These are phyloP conservation scores for Nigrospora oryzae DNA, from an alignment of 2,329 filamentous ascomycete genomes.

Conservation along the genomic window DNA sequence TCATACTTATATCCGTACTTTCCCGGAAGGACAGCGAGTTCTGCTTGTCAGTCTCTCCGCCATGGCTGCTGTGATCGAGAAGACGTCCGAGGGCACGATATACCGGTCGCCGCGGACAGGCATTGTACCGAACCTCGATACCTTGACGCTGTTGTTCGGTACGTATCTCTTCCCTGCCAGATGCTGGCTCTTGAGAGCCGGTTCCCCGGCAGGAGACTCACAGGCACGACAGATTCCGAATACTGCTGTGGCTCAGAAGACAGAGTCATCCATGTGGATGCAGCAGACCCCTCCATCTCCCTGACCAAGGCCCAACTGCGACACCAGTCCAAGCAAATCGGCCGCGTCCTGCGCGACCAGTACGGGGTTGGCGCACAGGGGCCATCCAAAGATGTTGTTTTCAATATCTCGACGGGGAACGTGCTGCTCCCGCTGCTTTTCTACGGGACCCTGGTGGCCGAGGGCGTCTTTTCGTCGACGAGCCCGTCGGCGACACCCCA, in stretches of 20 bases:
- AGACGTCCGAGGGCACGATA: conserved; percentile 23
- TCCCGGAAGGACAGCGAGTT: no score
- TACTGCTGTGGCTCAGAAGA: conserved; percentile 29
- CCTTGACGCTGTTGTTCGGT: conserved; percentile 36
- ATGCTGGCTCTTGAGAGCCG: no score
- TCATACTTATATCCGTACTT: no score
- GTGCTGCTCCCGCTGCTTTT: conserved; percentile 16
- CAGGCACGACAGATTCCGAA: conserved; percentile 23
- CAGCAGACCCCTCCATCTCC: conserved; percentile 40
- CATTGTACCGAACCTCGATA: conserved; percentile 28
- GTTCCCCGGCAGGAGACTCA: background rate
- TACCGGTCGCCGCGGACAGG: conserved; percentile 24
- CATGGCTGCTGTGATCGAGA: conserved; percentile 20
- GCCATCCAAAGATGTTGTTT: conserved; percentile 13
- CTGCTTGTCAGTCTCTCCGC: background rate
- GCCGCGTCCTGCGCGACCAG: conserved; percentile 40
- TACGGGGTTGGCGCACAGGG: conserved; percentile 13
- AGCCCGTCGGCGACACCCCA: conserved; percentile 12
- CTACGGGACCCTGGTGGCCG: conserved; percentile 13
- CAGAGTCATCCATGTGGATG: conserved; percentile 47
- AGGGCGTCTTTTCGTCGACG: conserved; percentile 15
- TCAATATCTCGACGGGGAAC: conserved; percentile 14
- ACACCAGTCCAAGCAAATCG: conserved; percentile 39
- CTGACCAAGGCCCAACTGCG: conserved; percentile 45
- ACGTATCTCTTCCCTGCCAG: background rate